Conservation (phyloP, 768 basidiomycete species). For the Vararia minispora region DNA sequence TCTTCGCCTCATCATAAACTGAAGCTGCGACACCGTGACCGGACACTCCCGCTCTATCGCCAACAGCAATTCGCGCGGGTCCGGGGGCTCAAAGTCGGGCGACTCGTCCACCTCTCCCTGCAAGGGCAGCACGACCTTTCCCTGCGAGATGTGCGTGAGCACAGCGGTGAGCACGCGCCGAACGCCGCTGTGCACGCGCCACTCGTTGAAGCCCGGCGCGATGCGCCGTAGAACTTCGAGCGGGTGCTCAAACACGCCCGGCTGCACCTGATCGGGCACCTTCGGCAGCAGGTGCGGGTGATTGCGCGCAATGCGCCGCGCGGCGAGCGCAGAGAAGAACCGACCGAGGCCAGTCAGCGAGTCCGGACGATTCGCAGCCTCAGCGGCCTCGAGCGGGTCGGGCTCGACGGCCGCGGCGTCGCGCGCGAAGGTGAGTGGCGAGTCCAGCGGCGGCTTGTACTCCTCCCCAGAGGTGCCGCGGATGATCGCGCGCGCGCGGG, state of each 20-base stretch:
- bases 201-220: slow-evolving; percentile 51
- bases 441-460: slow-evolving; percentile 14
- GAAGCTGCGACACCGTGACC: slow-evolving; percentile 25
- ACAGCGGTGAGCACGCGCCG: slow-evolving; percentile 36
- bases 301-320: slow-evolving; percentile 1
- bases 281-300: neutral
- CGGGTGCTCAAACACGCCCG: slow-evolving; percentile 43
- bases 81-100: slow-evolving; percentile 15
- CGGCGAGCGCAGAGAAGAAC: slow-evolving; percentile 1
- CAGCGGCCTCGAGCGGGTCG: slow-evolving; percentile 12
- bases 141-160: slow-evolving; percentile 36
- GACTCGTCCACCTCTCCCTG: slow-evolving; percentile 18
- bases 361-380: slow-evolving; percentile 4
- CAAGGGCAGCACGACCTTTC: slow-evolving; percentile 36
- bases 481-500: slow-evolving; percentile 13
- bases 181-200: slow-evolving; percentile 49
- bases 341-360: neutral
- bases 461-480: no score
- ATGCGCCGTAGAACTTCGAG: slow-evolving; percentile 52
- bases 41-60: slow-evolving; percentile 43
- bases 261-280: slow-evolving; percentile 7
- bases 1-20: no score
- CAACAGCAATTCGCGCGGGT: slow-evolving; percentile 31
- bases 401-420: slow-evolving; percentile 2
- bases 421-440: slow-evolving; percentile 19